phyloP scores from a whole-genome alignment of 345 rosid species.

The Salix viminalis region DNA sequence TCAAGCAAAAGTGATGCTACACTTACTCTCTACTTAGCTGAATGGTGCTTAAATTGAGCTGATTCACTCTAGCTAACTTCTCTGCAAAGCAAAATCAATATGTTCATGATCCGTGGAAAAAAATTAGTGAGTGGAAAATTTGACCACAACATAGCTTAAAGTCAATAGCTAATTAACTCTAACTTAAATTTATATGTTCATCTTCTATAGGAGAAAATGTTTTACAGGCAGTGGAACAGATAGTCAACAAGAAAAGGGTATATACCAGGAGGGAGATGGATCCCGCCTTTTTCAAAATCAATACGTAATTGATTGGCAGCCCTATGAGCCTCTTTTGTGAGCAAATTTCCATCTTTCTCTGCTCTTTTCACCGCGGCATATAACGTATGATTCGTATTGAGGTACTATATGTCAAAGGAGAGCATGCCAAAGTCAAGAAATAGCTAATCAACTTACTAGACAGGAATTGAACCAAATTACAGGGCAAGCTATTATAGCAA shows the following conservation, averaged over 20 bases:
- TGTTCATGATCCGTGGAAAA: conserved; percentile 1
- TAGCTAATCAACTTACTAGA: background rate
- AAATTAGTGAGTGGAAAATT: conserved; percentile 3
- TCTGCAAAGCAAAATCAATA: conserved; percentile 41
- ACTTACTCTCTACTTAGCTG: conserved; percentile 75
- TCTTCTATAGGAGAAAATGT: background rate
- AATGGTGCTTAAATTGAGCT: conserved; percentile 54
- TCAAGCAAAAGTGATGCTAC: conserved; percentile 1
- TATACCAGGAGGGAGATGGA: conserved; percentile 71
- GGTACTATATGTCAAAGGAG: conserved; percentile 46
- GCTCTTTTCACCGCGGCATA: conserved; percentile 83
- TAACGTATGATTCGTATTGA: conserved; percentile 71
- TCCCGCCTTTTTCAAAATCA: conserved; percentile 95
- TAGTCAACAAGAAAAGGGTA: conserved; percentile 9
- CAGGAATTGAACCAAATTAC: conserved; percentile 3
- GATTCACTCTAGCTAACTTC: conserved; percentile 72
- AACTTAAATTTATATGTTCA: background rate
- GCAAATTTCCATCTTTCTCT: conserved; percentile 60
- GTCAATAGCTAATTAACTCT: background rate
- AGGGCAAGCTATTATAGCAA: background rate
- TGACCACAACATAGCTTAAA: conserved; percentile 1
- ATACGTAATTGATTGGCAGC: conserved; percentile 64
- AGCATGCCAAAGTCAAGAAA: background rate
- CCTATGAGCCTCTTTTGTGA: conserved; percentile 73
- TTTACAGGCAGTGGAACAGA: background rate